Evolutionary conservation across 768 basidiomycete species (phyloP).

Genomic region (Naematelia aurantialba): DNA sequence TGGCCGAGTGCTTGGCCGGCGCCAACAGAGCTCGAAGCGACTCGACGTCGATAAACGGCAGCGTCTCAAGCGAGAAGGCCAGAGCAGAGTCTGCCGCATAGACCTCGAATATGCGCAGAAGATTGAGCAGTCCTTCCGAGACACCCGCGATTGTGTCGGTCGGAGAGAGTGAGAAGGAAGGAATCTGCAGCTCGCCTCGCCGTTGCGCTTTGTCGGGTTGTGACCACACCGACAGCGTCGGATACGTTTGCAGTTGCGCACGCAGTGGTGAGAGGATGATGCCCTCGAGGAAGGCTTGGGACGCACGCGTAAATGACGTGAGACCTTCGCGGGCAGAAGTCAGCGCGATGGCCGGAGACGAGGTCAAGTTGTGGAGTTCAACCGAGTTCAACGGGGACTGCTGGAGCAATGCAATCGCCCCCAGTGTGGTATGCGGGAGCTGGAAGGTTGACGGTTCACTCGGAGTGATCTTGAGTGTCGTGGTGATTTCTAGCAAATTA

Average conservation of each 20-base stretch:
- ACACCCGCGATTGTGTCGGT: constrained; percentile 82
- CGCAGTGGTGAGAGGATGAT: constrained; percentile 81
- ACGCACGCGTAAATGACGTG: constrained; percentile 59
- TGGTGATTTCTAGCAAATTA: constrained; percentile 51
- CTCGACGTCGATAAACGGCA: constrained; percentile 67
- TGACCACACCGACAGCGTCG: constrained; percentile 66
- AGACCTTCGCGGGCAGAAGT: constrained; percentile 12
- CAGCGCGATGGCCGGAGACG: constrained; percentile 1
- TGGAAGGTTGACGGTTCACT: constrained; percentile 56
- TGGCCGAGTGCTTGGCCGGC: neutral
- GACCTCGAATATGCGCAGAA: constrained; percentile 88
- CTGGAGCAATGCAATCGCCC: constrained; percentile 65
- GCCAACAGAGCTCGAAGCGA: constrained; percentile 22
- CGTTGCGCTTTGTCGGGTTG: constrained; percentile 56
- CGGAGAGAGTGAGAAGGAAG: constrained; percentile 88
- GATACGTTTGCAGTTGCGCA: constrained; percentile 67
- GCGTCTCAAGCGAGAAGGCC: constrained; percentile 75
- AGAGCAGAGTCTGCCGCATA: constrained; percentile 78
- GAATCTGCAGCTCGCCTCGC: constrained; percentile 62
- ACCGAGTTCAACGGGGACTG: constrained; percentile 81
- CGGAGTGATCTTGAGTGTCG: constrained; percentile 55
- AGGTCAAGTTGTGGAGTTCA: constrained; percentile 58
- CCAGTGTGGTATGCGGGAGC: constrained; percentile 49
- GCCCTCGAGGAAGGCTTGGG: constrained; percentile 72
- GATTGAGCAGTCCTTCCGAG: constrained; percentile 88